phyloP scores from a whole-genome alignment of 176 grass and related monocot species.

The Musa itinerans region DNA sequence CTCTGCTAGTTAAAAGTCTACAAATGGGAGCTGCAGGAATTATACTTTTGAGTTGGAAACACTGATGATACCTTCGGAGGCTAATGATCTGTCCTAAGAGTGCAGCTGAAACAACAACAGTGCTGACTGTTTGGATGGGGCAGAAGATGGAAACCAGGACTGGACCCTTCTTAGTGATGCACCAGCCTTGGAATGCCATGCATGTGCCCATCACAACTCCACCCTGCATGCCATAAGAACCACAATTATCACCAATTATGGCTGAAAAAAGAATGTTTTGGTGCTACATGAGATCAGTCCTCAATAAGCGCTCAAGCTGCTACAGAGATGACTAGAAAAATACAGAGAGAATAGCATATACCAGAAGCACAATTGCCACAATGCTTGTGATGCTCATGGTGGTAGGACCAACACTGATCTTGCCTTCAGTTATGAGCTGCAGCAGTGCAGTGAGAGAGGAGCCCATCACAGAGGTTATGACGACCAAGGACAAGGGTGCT shows the following conservation, averaged over 20 bases:
- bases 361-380: slow-evolving; percentile 26
- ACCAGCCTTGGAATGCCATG: slow-evolving; percentile 43
- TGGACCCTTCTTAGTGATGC: slow-evolving; percentile 38
- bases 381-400: slow-evolving; percentile 15
- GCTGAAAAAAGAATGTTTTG: not conserved
- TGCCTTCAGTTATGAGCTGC: slow-evolving; percentile 30
- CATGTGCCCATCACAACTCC: slow-evolving; percentile 24
- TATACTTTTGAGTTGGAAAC: too few species aligned
- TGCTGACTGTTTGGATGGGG: slow-evolving; percentile 46
- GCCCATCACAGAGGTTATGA: slow-evolving; percentile 16
- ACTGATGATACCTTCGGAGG: slow-evolving; percentile 23
- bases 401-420: slow-evolving; percentile 15
- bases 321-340: too few species aligned
- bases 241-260: too few species aligned
- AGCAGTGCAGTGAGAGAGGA: slow-evolving; percentile 33
- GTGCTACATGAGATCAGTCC: not conserved
- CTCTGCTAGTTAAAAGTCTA: not conserved
- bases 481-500: slow-evolving; percentile 34
- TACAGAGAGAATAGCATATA: slow-evolving; percentile 7
- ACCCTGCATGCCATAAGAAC: slow-evolving; percentile 24
- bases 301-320: not conserved
- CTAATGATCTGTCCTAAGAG: slow-evolving; percentile 28
- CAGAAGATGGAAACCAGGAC: slow-evolving; percentile 54
- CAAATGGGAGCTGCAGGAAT: not conserved
- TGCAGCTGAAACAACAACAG: slow-evolving; percentile 32